Evolutionary conservation across 1,284 basidiomycete genomes (phyloP), one percentile per base, ranked within the genome.

Genomic region (Mycosarcoma maydis): DNA sequence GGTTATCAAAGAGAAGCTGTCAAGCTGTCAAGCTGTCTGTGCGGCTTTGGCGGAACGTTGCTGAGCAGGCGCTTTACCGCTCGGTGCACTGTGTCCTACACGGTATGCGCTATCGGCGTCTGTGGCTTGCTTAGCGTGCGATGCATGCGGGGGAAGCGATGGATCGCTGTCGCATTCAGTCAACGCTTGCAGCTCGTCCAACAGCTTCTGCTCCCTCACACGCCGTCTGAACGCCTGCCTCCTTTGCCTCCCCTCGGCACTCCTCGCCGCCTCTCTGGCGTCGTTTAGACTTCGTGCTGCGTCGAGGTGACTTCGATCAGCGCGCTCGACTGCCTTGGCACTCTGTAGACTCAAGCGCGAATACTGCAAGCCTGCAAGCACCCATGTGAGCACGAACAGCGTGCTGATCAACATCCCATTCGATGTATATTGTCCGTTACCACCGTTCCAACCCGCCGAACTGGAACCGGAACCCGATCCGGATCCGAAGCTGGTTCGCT

Each of bases 51-150:
- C 53, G 14, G 57, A 62, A 4, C 65, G 24, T 39, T 62, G 41
- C 22, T 54, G 33, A 0, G 57, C 56, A 14, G 65, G 65, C 20
- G 54, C 17, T 23, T 61, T 72, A 0, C 70, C 70, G 23, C 66
- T 66, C 10, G 71, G 71, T 4, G 66, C 71, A 3, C 71, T 66
- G 38, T 73, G 71, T 0, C 71, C 71, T 0, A 73, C 27, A 0
- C 57, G 60, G 23, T 48, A 72, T 7, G 19, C 32, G 20, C 24
- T 43, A 3, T 48, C 43, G 24, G 14, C 29, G 14, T 30, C 9
- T 14, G 9, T 14, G 29, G 9, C 29, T 30, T 8, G 9, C 14
- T 14, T 4, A 8, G 29, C 29, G 14, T 14, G 9, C 29, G 29
- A 10, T 30, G 9, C 29, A 8, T 30, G 29, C 29, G n/a, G n/a